Base-by-base conservation (phyloP, 1,139 yeast genomes). In the Lodderomyces metapsilosis region DNA sequence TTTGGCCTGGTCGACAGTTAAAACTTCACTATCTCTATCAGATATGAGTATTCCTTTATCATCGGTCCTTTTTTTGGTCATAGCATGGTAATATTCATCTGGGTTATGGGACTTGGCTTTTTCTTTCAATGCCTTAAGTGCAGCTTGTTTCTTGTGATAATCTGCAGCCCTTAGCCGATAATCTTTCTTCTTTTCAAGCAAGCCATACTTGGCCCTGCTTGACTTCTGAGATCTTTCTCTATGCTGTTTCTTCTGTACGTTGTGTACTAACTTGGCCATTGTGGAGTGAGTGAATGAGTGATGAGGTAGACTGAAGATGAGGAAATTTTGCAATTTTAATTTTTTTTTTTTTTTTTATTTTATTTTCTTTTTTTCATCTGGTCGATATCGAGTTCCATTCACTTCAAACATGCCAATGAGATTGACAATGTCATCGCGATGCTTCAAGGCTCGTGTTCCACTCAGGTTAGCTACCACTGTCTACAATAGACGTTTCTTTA, bases 41-140 rank as follows among this genome's bases (percentile, higher is more conserved):
- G 82, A 65, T 9, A 86, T 62, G 39, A 84, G 58, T 11, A 86
- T 71, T 1, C 97, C 97, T 8, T 66, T 60, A 3, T 73, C 69
- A 51, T 87, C 95, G 3, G 95, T 81, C 52, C 72, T 74, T 47
- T 74, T 71, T 20, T 74, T 71, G 34, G 84, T 79, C 98, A 92
- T 92, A 16, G 88, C 92, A 77, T 88, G 96, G 64, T 89, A 88
- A 66, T 86, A 92, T 62, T 92, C 98, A 74, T 92, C 98, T n/a
- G 95, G 95, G 59, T 92, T 92, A 52, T 89, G 77, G 36, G 75
- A 74, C 36, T 74, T 69, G 1, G 87, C 95, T 60, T 88, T 88
- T 38, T 73, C 73, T 54, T 87, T 79, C 48, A 92, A 74, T 1
- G 84, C 76, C 63, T 86, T 86, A 42, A 92, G 66, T 18, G 92